A percentile compares a stretch with the other conserved stretches of the same genome.
Evolutionary conservation across 2,329 filamentous ascomycete species (phyloP).

Genomic region (Elsinoe arachidis): DNA sequence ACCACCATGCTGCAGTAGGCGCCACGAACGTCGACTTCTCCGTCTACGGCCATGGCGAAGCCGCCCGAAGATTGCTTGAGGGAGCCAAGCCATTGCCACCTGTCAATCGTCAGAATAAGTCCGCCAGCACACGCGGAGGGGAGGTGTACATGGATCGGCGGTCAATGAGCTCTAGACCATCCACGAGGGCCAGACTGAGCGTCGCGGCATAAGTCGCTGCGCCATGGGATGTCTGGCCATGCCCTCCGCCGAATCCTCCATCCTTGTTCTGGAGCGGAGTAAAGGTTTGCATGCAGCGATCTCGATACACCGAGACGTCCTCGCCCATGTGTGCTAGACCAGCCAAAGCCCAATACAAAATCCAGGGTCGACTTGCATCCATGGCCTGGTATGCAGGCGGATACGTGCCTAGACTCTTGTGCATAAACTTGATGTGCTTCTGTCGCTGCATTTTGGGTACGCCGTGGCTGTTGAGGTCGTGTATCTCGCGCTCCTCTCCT

Average conservation of each 20-base stretch:
- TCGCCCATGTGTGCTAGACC: conserved; percentile 68
- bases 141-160: conserved; percentile 58
- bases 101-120: conserved; percentile 25
- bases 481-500: conserved; percentile 41
- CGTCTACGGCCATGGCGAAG: conserved; percentile 78
- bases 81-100: conserved; percentile 77
- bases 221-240: conserved; percentile 80
- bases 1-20: conserved; percentile 86
- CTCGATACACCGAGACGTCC: conserved; percentile 57
- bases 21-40: conserved; percentile 89
- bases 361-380: conserved; percentile 87
- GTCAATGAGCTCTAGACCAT: conserved; percentile 68
- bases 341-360: conserved; percentile 84
- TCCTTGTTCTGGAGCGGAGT: conserved; percentile 69
- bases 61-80: conserved; percentile 83
- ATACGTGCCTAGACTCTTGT: conserved; percentile 47
- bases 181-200: conserved; percentile 69
- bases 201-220: conserved; percentile 82
- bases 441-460: conserved; percentile 64
- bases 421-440: conserved; percentile 54
- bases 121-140: background rate
- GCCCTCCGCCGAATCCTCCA: conserved; percentile 90
- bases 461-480: conserved; percentile 55
- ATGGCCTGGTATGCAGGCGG: conserved; percentile 62
- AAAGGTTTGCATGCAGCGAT: conserved; percentile 60